phyloP scores from a whole-genome alignment of 139 green algal species.

The Auxenochlorella protothecoides region DNA sequence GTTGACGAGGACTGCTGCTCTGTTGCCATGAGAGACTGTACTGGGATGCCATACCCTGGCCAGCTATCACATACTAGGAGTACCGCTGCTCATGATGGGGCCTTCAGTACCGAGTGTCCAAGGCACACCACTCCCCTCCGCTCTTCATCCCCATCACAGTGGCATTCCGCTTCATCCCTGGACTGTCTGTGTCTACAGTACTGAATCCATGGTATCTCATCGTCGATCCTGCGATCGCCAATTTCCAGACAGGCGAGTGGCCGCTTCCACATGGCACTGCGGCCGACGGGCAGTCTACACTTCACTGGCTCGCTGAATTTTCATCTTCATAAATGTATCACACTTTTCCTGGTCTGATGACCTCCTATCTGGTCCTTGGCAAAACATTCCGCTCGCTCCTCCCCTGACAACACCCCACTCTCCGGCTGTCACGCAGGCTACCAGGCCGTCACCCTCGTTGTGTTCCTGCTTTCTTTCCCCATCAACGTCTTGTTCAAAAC shows the following conservation, averaged over 20 bases:
- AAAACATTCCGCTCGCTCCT: too few species aligned
- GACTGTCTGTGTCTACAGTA: neutral
- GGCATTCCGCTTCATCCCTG: neutral
- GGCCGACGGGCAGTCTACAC: too few species aligned
- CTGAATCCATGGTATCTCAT: slow-evolving; percentile 29
- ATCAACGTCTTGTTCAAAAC: slow-evolving; percentile 22
- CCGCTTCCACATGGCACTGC: neutral
- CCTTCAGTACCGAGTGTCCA: too few species aligned
- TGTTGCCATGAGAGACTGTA: neutral
- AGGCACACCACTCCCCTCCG: neutral
- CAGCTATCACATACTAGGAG: too few species aligned
- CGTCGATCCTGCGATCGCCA: slow-evolving; percentile 18
- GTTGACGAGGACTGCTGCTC: neutral
- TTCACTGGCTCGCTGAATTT: too few species aligned
- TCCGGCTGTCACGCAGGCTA: slow-evolving; percentile 15
- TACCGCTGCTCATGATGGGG: too few species aligned
- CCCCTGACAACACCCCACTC: too few species aligned
- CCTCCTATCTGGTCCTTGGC: too few species aligned
- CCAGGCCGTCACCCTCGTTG: slow-evolving; percentile 14
- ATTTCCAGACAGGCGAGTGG: slow-evolving; percentile 24
- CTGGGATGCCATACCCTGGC: too few species aligned
- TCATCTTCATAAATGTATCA: too few species aligned
- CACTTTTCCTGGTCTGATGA: too few species aligned
- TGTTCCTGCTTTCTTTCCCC: slow-evolving; percentile 28
- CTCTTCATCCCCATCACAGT: neutral